A percentile compares a stretch with the other conserved stretches of the same genome.
These are phyloP conservation scores for Lotmaria passim DNA, from an alignment of 208 protist species.

Conservation along the genomic window DNA sequence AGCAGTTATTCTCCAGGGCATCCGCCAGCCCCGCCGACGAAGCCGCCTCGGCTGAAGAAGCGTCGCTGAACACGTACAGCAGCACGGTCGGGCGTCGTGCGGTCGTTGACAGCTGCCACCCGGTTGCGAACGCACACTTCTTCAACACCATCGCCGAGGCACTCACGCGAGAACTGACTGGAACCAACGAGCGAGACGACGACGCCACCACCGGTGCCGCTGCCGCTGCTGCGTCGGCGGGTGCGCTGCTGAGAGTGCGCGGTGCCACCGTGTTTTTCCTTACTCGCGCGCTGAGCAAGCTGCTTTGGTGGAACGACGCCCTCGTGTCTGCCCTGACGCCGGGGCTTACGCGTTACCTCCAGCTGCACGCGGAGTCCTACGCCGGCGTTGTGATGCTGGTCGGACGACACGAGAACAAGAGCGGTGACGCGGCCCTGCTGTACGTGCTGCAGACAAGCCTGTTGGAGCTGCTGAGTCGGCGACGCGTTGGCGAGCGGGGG, in stretches of 20 bases:
- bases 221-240: neutral
- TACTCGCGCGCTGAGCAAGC: slow-evolving; percentile 60
- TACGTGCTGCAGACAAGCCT: slow-evolving; percentile 53
- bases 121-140: slow-evolving; percentile 47
- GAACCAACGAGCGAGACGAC: neutral
- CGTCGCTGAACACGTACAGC: too few relatives aligned
- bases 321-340: slow-evolving; percentile 48
- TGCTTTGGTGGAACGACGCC: slow-evolving; percentile 47
- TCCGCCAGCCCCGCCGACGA: too few relatives aligned
- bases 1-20: too few relatives aligned
- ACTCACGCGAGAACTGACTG: slow-evolving; percentile 30
- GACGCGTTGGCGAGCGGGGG: slow-evolving; percentile 17
- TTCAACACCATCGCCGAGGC: slow-evolving; percentile 37
- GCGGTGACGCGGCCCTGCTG: slow-evolving; percentile 39
- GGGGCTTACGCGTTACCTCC: slow-evolving; percentile 49
- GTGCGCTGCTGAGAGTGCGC: slow-evolving; percentile 26
- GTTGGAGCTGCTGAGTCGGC: slow-evolving; percentile 42
- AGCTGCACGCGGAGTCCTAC: slow-evolving; percentile 52
- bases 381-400: slow-evolving; percentile 55
- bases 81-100: too few relatives aligned
- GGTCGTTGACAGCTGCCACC: slow-evolving; percentile 23
- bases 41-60: neutral
- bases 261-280: slow-evolving; percentile 66
- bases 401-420: slow-evolving; percentile 54
- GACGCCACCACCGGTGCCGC: neutral